Percentiles rank a stretch among this genome's conserved stretches.
Conservation (phyloP, 2,329 filamentous ascomycete genomes). For the Leptographium flavum region DNA sequence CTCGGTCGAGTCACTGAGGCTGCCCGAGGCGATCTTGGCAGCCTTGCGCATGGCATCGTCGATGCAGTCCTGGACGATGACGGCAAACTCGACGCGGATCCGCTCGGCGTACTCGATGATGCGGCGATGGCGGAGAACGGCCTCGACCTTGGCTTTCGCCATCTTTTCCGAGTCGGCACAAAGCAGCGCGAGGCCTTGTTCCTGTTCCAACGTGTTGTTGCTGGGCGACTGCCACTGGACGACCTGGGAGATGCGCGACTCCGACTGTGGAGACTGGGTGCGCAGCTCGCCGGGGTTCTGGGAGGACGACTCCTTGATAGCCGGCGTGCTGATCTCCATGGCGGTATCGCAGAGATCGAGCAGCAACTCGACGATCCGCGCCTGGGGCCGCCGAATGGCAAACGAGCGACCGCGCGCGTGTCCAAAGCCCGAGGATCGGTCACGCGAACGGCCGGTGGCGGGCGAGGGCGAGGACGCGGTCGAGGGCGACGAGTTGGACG, state of each 20-base stretch:
- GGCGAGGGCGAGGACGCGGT: slow-evolving; percentile 48
- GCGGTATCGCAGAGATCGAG: slow-evolving; percentile 93
- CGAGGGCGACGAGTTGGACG: slow-evolving; percentile 34
- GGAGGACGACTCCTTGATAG: slow-evolving; percentile 69
- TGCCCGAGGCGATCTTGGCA: slow-evolving; percentile 71
- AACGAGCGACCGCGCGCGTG: slow-evolving; percentile 77
- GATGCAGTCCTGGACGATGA: slow-evolving; percentile 90
- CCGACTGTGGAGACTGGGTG: slow-evolving; percentile 90
- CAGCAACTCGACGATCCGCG: slow-evolving; percentile 85
- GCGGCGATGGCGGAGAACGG: slow-evolving; percentile 76
- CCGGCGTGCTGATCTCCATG: slow-evolving; percentile 84
- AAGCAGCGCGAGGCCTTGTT: slow-evolving; percentile 76
- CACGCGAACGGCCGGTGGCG: slow-evolving; percentile 58
- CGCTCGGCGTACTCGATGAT: slow-evolving; percentile 95
- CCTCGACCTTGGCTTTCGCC: slow-evolving; percentile 80
- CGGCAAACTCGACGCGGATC: slow-evolving; percentile 84
- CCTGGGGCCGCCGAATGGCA: slow-evolving; percentile 75
- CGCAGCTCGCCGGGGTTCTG: slow-evolving; percentile 63
- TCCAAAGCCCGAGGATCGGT: slow-evolving; percentile 57
- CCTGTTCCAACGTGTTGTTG: slow-evolving; percentile 80
- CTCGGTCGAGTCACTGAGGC: slow-evolving; percentile 63
- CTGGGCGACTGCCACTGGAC: slow-evolving; percentile 94
- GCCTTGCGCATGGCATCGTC: slow-evolving; percentile 84
- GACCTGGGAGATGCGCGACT: slow-evolving; percentile 87
- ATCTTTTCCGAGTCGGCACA: slow-evolving; percentile 80